phyloP scores from a whole-genome alignment of 2,329 filamentous ascomycete genomes.

The Pseudocercospora vitis region DNA sequence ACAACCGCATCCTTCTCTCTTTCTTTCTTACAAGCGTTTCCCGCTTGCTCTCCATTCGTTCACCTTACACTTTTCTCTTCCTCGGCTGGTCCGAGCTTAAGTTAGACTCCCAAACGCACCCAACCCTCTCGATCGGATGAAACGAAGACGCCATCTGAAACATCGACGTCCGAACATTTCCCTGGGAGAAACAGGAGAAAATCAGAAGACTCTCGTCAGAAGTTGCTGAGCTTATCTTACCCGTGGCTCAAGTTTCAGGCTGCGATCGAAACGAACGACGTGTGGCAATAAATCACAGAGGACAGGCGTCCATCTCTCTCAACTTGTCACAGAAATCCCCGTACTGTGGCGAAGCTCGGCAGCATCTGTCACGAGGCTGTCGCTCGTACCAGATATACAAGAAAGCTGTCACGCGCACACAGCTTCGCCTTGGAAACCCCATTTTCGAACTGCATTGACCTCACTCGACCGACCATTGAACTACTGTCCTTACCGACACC shows the following conservation, averaged over 20 bases:
- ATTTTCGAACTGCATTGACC: too few species aligned
- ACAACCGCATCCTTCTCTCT: too few species aligned
- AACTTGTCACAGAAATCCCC: background rate
- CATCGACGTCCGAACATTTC: background rate
- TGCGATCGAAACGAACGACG: background rate
- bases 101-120: background rate
- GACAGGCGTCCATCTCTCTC: background rate
- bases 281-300: background rate
- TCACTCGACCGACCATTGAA: background rate
- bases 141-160: background rate
- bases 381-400: background rate
- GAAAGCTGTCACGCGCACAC: too few species aligned
- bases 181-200: too few species aligned
- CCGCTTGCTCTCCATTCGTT: background rate
- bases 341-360: constrained; percentile 1
- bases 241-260: background rate
- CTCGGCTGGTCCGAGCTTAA: background rate
- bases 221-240: too few species aligned
- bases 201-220: too few species aligned
- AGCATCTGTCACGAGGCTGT: background rate
- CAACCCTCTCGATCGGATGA: background rate
- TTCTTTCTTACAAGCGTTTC: background rate
- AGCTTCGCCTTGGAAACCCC: too few species aligned
- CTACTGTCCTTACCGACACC: background rate
- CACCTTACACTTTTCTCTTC: background rate